phyloP scores from a whole-genome alignment of 108 stramenopile species.

The Fragilaria radians region DNA sequence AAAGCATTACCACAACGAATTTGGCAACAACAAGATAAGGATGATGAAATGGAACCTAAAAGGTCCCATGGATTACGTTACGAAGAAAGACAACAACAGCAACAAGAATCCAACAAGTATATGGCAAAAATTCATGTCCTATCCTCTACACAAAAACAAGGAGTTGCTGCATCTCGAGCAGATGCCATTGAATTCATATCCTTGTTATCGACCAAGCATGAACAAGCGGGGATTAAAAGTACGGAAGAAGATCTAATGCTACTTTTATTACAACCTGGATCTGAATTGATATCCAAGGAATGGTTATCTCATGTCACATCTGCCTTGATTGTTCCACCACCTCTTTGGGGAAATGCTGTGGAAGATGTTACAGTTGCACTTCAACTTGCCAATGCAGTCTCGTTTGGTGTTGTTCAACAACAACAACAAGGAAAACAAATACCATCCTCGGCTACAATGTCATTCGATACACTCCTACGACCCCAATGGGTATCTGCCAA shows the following conservation, averaged over 20 bases:
- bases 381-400: constrained; percentile 75
- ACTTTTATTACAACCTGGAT: constrained; percentile 50
- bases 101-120: no score
- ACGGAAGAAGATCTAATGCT: constrained; percentile 61
- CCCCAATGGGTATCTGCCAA: constrained; percentile 24
- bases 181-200: constrained; percentile 58
- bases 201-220: constrained; percentile 45
- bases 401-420: constrained; percentile 25
- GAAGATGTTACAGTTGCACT: constrained; percentile 14
- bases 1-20: no score
- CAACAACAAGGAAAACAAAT: no score
- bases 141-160: constrained; percentile 34
- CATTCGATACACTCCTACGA: constrained; percentile 26
- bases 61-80: no score
- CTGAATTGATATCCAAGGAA: constrained; percentile 11
- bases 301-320: constrained; percentile 59
- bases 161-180: constrained; percentile 39
- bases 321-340: constrained; percentile 55
- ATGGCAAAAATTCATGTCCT: constrained; percentile 62
- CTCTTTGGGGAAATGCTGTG: constrained; percentile 16
- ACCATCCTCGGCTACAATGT: no score
- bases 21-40: no score
- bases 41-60: no score
- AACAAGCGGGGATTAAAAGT: constrained; percentile 57
- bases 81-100: no score